phyloP scores from a whole-genome alignment of 1,139 yeast genomes.

The Protomyces gravidus region DNA sequence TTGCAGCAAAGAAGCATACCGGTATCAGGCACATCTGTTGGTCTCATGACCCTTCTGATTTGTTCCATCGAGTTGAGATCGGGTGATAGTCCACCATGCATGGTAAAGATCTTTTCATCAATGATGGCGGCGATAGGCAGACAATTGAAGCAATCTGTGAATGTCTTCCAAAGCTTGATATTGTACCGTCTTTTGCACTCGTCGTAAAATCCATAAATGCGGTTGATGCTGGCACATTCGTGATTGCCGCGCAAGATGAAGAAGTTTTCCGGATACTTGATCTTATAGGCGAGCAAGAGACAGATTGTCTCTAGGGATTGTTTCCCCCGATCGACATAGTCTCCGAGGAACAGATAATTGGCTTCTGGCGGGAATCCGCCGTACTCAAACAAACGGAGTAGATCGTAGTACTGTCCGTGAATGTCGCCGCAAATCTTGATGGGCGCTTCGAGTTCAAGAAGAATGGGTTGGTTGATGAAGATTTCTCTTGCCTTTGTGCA shows the following conservation, averaged over 20 bases:
- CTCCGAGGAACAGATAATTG: slow-evolving; percentile 89
- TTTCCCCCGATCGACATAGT: slow-evolving; percentile 96
- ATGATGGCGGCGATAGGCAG: slow-evolving; percentile 96
- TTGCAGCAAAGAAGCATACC: slow-evolving; percentile 10
- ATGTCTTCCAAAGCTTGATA: slow-evolving; percentile 95
- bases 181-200: slow-evolving; percentile 96
- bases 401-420: slow-evolving; percentile 95
- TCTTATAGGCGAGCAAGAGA: slow-evolving; percentile 85
- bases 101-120: slow-evolving; percentile 94
- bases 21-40: slow-evolving; percentile 90
- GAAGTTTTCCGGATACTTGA: slow-evolving; percentile 95
- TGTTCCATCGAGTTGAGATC: slow-evolving; percentile 97
- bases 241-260: slow-evolving; percentile 93
- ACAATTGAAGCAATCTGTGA: slow-evolving; percentile 96
- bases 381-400: slow-evolving; percentile 88
- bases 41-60: slow-evolving; percentile 96
- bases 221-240: slow-evolving; percentile 94
- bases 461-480: slow-evolving; percentile 93
- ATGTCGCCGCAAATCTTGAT: slow-evolving; percentile 81
- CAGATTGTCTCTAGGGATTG: slow-evolving; percentile 94
- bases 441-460: slow-evolving; percentile 94
- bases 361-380: slow-evolving; percentile 99
- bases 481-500: slow-evolving; percentile 98
- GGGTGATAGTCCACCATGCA: slow-evolving; percentile 98
- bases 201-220: slow-evolving; percentile 95